phyloP scores from a whole-genome alignment of 257 asterid species.

The Solanum verrucosum region DNA sequence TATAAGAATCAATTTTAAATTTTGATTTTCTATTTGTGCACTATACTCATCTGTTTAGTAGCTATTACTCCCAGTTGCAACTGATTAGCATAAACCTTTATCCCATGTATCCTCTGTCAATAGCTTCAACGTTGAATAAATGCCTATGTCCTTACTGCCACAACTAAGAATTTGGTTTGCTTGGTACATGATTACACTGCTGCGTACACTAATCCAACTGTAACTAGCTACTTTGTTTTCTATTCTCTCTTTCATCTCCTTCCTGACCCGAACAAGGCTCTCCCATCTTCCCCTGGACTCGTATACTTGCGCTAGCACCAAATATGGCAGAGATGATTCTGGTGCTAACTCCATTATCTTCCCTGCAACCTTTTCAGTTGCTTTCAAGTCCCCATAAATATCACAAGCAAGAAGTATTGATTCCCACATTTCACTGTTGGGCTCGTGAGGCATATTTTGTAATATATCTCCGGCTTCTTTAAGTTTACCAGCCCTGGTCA shows the following conservation, averaged over 20 bases:
- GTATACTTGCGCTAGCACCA: conserved; percentile 36
- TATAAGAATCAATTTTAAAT: not conserved
- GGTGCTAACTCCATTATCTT: conserved; percentile 43
- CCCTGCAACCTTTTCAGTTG: conserved; percentile 40
- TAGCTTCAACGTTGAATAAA: conserved; percentile 23
- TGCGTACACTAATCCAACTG: conserved; percentile 45
- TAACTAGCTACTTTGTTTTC: conserved; percentile 15
- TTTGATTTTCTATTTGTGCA: not conserved
- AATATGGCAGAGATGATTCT: conserved; percentile 35
- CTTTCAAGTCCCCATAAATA: conserved; percentile 23
- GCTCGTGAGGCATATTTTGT: conserved; percentile 22
- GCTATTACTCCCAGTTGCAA: not conserved
- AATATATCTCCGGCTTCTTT: conserved; percentile 38
- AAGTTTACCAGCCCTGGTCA: conserved; percentile 39
- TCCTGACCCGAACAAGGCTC: conserved; percentile 53
- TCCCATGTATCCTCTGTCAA: conserved; percentile 25
- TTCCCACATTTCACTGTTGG: conserved; percentile 36
- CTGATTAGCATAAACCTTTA: not conserved
- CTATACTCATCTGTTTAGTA: not conserved
- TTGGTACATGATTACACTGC: conserved; percentile 19
- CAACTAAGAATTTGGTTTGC: conserved; percentile 23
- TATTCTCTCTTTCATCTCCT: conserved; percentile 25
- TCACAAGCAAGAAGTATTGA: conserved; percentile 40
- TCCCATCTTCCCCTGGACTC: conserved; percentile 62
- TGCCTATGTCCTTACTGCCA: conserved; percentile 19